Conservation (phyloP, 1,139 yeast genomes). For the Protomyces inundatus region DNA sequence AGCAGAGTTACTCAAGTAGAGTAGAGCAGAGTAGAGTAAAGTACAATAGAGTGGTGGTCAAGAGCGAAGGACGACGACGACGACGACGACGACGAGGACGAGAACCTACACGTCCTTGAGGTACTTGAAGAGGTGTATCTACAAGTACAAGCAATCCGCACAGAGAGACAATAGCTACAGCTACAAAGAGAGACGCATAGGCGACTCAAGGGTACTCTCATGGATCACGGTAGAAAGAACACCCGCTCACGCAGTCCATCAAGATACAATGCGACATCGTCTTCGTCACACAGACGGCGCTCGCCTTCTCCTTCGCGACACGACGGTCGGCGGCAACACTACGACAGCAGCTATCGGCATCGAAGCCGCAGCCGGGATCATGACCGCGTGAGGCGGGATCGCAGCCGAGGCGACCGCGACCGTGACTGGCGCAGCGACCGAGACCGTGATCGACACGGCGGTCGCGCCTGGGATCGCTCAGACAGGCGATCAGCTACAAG, state of each 20-base stretch:
- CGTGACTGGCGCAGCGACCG: not conserved
- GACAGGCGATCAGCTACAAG: not conserved
- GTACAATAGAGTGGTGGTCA: too few relatives aligned
- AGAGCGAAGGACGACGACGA: too few relatives aligned
- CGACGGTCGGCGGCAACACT: not conserved
- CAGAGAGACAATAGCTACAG: too few relatives aligned
- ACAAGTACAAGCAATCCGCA: too few relatives aligned
- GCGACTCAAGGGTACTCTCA: not conserved
- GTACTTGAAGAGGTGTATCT: too few relatives aligned
- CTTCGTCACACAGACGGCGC: not conserved
- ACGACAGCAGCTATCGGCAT: not conserved
- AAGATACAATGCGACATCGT: not conserved
- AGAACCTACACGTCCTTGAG: too few relatives aligned
- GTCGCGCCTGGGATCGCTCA: slow-evolving; percentile 1
- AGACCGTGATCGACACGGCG: not conserved
- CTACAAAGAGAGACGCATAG: too few relatives aligned
- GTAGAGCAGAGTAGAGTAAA: too few relatives aligned
- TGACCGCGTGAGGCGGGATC: not conserved
- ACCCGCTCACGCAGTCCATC: slow-evolving; percentile 24
- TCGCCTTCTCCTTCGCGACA: not conserved
- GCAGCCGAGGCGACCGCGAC: not conserved
- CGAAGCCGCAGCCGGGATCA: not conserved
- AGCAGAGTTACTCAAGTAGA: too few relatives aligned
- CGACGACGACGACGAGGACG: too few relatives aligned
- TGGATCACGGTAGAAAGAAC: slow-evolving; percentile 13